A percentile compares a stretch with the other conserved stretches of the same genome.
phyloP scores from a whole-genome alignment of 805 yeast species.

The Cyberlindnera amylophila region DNA sequence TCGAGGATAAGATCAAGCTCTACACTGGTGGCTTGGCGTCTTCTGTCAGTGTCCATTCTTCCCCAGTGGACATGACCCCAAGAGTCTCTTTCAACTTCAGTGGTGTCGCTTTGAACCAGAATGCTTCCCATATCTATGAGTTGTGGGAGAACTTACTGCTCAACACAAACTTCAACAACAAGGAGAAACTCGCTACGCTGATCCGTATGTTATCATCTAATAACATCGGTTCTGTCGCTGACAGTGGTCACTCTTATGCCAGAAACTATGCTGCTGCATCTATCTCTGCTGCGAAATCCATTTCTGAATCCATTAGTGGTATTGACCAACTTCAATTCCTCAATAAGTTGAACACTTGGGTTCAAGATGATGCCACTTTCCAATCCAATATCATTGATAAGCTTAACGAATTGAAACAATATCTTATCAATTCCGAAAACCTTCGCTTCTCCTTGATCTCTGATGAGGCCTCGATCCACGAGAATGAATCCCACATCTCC shows the following conservation, averaged over 20 bases:
- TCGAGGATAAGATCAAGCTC: conserved; percentile 80
- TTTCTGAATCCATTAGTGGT: conserved; percentile 68
- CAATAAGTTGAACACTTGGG: conserved; percentile 47
- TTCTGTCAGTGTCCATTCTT: conserved; percentile 51
- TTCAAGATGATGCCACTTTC: conserved; percentile 46
- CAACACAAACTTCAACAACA: conserved; percentile 63
- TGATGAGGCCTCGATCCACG: conserved; percentile 36
- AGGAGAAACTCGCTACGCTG: conserved; percentile 67
- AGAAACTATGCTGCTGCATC: conserved; percentile 61
- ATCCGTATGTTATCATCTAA: conserved; percentile 74
- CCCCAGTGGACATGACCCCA: conserved; percentile 49
- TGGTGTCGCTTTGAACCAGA: conserved; percentile 69
- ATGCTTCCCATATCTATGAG: conserved; percentile 55
- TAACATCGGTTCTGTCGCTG: conserved; percentile 75
- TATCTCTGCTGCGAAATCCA: conserved; percentile 53
- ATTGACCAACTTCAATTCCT: conserved; percentile 72
- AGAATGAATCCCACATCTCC: conserved; percentile 30
- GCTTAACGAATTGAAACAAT: conserved; percentile 46
- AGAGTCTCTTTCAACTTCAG: conserved; percentile 52
- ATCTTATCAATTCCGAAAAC: conserved; percentile 39
- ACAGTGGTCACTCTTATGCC: conserved; percentile 85
- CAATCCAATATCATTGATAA: conserved; percentile 62
- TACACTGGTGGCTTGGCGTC: conserved; percentile 82
- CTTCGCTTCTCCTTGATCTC: conserved; percentile 58
- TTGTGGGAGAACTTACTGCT: conserved; percentile 66